These are phyloP conservation scores for Teratosphaeria epicoccoides DNA, from an alignment of 2,329 filamentous ascomycete genomes.

Conservation along the genomic window DNA sequence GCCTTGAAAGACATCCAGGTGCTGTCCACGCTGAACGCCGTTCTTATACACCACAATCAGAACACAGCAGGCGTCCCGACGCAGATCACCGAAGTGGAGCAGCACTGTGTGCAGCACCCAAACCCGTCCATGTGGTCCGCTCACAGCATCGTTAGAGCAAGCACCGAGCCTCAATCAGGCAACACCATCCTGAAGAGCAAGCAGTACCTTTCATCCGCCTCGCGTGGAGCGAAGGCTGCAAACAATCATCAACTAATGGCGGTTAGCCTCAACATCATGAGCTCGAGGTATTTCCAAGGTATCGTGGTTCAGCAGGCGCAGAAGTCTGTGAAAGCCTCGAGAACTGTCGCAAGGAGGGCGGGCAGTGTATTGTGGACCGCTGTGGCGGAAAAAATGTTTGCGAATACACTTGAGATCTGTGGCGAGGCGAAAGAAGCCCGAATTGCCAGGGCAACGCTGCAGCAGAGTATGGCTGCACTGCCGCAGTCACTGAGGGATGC, in stretches of 20 bases:
- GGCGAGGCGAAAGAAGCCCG: constrained; percentile 34
- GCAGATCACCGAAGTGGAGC: constrained; percentile 55
- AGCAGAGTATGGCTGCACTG: constrained; percentile 12
- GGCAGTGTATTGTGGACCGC: constrained; percentile 33
- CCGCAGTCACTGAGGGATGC: constrained; percentile 6
- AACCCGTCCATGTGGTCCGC: constrained; percentile 69
- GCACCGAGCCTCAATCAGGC: constrained; percentile 44
- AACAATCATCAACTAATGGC: constrained; percentile 71
- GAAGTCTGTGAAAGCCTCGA: constrained; percentile 38
- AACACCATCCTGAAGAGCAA: constrained; percentile 67
- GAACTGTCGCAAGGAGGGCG: constrained; percentile 46
- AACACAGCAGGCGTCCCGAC: constrained; percentile 34
- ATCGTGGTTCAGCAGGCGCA: constrained; percentile 56
- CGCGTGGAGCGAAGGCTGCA: constrained; percentile 57
- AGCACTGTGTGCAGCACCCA: constrained; percentile 56
- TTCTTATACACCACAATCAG: constrained; percentile 36
- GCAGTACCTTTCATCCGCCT: constrained; percentile 61
- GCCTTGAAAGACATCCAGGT: constrained; percentile 33
- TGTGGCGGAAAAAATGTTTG: constrained; percentile 68
- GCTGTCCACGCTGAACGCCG: constrained; percentile 38
- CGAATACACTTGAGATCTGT: constrained; percentile 62
- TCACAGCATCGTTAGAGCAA: constrained; percentile 62
- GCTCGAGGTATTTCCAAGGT: constrained; percentile 67
- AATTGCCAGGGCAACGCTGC: constrained; percentile 12
- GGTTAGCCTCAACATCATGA: constrained; percentile 78